Conservation (phyloP, 164 flowering plant species). For the Pachysandra terminalis region DNA sequence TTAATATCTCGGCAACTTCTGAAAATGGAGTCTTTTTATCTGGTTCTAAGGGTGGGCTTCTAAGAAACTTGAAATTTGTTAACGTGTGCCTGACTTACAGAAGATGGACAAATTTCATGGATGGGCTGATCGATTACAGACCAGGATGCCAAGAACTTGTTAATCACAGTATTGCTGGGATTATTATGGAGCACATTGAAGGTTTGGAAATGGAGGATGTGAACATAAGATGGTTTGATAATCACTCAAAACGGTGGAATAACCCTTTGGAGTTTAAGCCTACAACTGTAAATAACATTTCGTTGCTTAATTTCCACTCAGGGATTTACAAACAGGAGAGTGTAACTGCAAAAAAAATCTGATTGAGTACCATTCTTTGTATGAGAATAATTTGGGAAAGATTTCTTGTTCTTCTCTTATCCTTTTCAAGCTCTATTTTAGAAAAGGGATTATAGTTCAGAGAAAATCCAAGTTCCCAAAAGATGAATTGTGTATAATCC, state of each 20-base stretch:
- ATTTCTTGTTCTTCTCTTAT: not conserved
- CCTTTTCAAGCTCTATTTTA: not conserved
- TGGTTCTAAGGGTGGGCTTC: conserved; percentile 53
- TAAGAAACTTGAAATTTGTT: conserved; percentile 57
- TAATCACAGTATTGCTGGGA: conserved; percentile 69
- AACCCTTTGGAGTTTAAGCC: conserved; percentile 81
- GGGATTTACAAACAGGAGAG: conserved; percentile 26
- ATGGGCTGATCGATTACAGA: conserved; percentile 76
- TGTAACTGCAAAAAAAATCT: not conserved
- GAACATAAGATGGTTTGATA: conserved; percentile 68
- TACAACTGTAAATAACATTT: conserved; percentile 69
- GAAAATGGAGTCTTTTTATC: conserved; percentile 89
- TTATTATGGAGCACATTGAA: conserved; percentile 80
- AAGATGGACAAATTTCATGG: conserved; percentile 69
- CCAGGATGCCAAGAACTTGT: conserved; percentile 97
- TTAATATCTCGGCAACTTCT: conserved; percentile 70
- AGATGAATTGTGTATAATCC: too few relatives aligned
- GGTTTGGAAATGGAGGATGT: conserved; percentile 70
- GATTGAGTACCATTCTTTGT: not conserved
- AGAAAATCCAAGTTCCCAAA: not conserved
- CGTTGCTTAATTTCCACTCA: conserved; percentile 63
- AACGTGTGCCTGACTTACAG: conserved; percentile 64
- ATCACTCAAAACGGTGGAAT: conserved; percentile 42
- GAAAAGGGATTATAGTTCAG: not conserved
- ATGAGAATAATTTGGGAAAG: not conserved